Evolutionary conservation across 192 early-diverging fungal species (phyloP).

Genomic region (Backusella westeae): DNA sequence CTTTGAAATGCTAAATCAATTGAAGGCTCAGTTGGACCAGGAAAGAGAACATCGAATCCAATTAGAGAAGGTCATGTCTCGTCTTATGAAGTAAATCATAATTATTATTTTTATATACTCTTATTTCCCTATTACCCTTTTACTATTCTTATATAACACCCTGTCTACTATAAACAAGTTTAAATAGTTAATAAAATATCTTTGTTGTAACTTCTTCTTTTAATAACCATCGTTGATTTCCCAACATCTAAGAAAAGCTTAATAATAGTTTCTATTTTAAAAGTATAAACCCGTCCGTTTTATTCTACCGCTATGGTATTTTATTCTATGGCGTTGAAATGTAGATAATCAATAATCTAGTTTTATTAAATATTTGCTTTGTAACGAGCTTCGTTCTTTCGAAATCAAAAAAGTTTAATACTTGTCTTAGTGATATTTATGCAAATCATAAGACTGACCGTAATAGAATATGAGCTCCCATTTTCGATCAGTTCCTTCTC

Average conservation of each 20-base stretch:
- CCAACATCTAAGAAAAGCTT: background rate
- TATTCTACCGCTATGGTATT: background rate
- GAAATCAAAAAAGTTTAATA: background rate
- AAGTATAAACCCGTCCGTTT: background rate
- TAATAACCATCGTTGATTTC: background rate
- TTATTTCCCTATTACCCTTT: background rate
- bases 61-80: conserved; percentile 33
- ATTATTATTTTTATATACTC: background rate
- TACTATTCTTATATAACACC: background rate
- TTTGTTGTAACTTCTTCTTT: background rate
- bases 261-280: background rate
- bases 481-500: background rate
- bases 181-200: background rate
- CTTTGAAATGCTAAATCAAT: conserved; percentile 15
- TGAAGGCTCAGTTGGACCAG: conserved; percentile 24
- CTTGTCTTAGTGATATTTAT: background rate
- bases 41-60: conserved; percentile 32
- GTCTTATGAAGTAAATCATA: background rate
- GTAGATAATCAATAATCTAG: background rate
- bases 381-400: background rate
- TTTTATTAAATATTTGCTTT: background rate
- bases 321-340: background rate
- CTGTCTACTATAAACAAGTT: background rate
- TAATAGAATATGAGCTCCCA: background rate
- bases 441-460: background rate